Evolutionary conservation across 2,329 filamentous ascomycete genomes (phyloP), one percentile per base, ranked within the genome.

Genomic region (Colletotrichum sp.): DNA sequence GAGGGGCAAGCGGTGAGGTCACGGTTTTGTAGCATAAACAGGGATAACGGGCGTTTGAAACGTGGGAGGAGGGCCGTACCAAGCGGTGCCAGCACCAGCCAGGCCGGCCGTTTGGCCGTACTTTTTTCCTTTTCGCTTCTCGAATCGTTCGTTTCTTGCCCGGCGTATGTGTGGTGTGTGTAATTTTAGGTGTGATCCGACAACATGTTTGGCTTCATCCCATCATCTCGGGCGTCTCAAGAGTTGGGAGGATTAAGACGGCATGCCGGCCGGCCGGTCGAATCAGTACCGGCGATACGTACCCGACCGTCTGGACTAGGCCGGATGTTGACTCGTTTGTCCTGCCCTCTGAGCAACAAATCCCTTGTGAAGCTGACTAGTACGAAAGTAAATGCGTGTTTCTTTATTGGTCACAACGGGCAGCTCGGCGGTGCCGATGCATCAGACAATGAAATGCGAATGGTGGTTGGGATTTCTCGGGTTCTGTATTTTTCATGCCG

Each of bases 301-400:
- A 67, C 58, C 28, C 18, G 58, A 36, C 32, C 28, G 21, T 15
- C 28, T 34, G 21, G 28, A 48, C 52, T 43, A 52, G 36, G 32
- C 24, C 32, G 26, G 57, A 43, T 21, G 12, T 63, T 70, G 67
- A 70, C 67, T 63, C 67, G 67, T 5, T 32, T 12, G 18, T 38
- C 36, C 36, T 63, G 67, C 57, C 43, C 43, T 52, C n/a, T 24
- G 43, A 52, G 43, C 43, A 52, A 52, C 43, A 52, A 52, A 18
- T 70, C n/a, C 57, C 67, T 70, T 52, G 36, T 63, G 48, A 52
- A 71, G 63, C 71, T 76, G 71, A 76, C 74, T 74, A 76, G 70
- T 60, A 34, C 21, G 10, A 34, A 61, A 58, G 28, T 57, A 28
- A 58, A 55, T 18, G 43, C 30, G 24, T 16, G 55, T 28, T 34